A percentile compares a stretch with the other conserved stretches of the same genome.
These are phyloP conservation scores for Sphagnum contortum DNA, from an alignment of 225 moss, liverwort and hornwort genomes.

Conservation along the genomic window DNA sequence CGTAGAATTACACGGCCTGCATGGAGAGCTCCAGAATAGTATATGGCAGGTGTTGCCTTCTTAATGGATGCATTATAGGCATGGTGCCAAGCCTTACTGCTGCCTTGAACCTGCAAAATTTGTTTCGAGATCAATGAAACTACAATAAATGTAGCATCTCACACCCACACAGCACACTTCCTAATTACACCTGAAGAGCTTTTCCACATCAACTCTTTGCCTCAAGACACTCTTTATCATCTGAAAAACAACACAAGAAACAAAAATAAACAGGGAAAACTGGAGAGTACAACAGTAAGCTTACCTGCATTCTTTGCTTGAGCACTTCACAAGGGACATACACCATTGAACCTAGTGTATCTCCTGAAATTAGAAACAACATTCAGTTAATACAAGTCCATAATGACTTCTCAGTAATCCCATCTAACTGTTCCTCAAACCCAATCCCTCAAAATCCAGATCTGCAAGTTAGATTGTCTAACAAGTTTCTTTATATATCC, in stretches of 20 bases:
- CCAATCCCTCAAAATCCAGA: not conserved
- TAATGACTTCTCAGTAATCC: too few relatives aligned
- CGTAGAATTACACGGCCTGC: constrained; percentile 47
- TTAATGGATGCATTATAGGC: constrained; percentile 24
- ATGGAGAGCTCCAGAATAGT: constrained; percentile 56
- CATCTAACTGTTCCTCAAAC: not conserved
- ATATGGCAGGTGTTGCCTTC: constrained; percentile 32
- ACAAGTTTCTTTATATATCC: not conserved
- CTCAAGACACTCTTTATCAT: too few relatives aligned
- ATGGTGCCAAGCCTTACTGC: constrained; percentile 42
- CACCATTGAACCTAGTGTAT: constrained; percentile 56
- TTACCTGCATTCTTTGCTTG: constrained; percentile 69
- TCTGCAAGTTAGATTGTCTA: not conserved
- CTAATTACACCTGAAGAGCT: too few relatives aligned
- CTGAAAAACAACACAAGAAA: too few relatives aligned
- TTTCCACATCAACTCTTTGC: too few relatives aligned
- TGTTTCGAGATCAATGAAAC: not conserved
- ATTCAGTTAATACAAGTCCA: too few relatives aligned
- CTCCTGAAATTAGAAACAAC: constrained; percentile 23
- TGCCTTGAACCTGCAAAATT: constrained; percentile 42
- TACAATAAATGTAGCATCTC: not conserved
- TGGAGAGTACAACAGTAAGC: too few relatives aligned
- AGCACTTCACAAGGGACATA: constrained; percentile 77
- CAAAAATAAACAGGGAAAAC: not conserved
- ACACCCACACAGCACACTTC: too few relatives aligned